Evolutionary conservation across 2,329 filamentous ascomycete species (phyloP), one percentile per base, ranked within the genome.

Genomic region (Podosphaera fusca): DNA sequence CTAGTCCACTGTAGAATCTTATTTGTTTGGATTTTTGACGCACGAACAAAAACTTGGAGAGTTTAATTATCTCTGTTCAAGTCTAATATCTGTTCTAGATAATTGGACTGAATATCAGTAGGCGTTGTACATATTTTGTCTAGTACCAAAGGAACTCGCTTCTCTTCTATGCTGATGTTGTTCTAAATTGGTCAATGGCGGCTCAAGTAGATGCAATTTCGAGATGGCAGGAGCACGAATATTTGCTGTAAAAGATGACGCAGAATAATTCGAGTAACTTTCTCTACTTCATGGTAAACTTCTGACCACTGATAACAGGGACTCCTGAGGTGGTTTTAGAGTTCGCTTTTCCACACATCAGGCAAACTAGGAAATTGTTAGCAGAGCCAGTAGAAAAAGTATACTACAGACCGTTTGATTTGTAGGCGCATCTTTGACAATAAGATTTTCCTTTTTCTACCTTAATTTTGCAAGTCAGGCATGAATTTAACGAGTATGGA

Each of bases 391-490:
- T 12, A 29, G 46, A 14, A 35, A 29, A 33, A n/a, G 6, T 21
- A 21, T 3, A 67, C 12, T 30, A 35, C 74, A 60, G 67, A 80
- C 79, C 71, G 64, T 82, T 77, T 59, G 74, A 72, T 63, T 77
- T 74, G 67, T 81, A 83, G 10, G 80, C 78, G 65, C 80, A 83
- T 49, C 74, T 73, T 60, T 82, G 75, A 63, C 80, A 83, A 60
- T 71, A 78, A 53, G 75, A 76, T 64, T 74, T 73, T 10, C 80
- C 80, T 63, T 79, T 74, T 9, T 79, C 74, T n/a, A 79, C 73
- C 66, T 81, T 82, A 34, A 75, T 76, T 67, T 80, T 82, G 72
- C 80, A 83, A 45, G 72, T 73, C 6, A 74, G 72, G 63, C 80
- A 83, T 0, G 75, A 74, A 63, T 77, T 79, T 8, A 79, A 73